Evolutionary conservation across 2,329 filamentous ascomycete species (phyloP).

Genomic region (Cytospora leucostoma): DNA sequence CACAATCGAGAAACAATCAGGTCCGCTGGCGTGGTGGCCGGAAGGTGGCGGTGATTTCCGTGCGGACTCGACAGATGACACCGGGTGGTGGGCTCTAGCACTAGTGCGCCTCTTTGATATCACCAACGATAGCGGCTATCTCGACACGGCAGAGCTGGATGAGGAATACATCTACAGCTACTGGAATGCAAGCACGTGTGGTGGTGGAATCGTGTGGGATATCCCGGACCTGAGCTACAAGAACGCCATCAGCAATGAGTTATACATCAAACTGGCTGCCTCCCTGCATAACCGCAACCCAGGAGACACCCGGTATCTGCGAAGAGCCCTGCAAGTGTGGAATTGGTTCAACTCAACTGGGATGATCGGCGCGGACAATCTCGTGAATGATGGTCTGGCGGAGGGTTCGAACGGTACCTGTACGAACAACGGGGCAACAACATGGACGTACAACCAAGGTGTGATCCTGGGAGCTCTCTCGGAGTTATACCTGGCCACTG

Average conservation of each 20-base stretch:
- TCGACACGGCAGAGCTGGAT: constrained; percentile 53
- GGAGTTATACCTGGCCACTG: constrained; percentile 51
- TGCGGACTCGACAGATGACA: constrained; percentile 53
- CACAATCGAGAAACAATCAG: constrained; percentile 39
- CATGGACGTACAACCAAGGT: constrained; percentile 61
- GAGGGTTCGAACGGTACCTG: constrained; percentile 39
- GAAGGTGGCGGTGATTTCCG: constrained; percentile 42
- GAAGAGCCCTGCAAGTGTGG: constrained; percentile 54
- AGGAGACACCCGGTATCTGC: constrained; percentile 42
- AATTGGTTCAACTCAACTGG: constrained; percentile 53
- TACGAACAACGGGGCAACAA: constrained; percentile 52
- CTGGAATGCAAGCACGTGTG: constrained; percentile 49
- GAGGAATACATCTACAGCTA: constrained; percentile 59
- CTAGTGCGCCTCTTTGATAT: constrained; percentile 60
- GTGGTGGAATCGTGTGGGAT: constrained; percentile 59
- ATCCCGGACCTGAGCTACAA: constrained; percentile 52
- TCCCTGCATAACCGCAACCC: constrained; percentile 53
- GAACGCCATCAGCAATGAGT: constrained; percentile 59
- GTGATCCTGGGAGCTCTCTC: constrained; percentile 56
- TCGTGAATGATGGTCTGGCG: constrained; percentile 57
- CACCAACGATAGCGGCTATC: constrained; percentile 53
- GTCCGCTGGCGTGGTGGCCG: constrained; percentile 40
- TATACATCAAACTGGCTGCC: constrained; percentile 56
- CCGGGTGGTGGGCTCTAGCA: constrained; percentile 65
- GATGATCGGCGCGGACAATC: constrained; percentile 52